phyloP scores from a whole-genome alignment of 768 basidiomycete genomes.

The Hygrocybe coccinea region DNA sequence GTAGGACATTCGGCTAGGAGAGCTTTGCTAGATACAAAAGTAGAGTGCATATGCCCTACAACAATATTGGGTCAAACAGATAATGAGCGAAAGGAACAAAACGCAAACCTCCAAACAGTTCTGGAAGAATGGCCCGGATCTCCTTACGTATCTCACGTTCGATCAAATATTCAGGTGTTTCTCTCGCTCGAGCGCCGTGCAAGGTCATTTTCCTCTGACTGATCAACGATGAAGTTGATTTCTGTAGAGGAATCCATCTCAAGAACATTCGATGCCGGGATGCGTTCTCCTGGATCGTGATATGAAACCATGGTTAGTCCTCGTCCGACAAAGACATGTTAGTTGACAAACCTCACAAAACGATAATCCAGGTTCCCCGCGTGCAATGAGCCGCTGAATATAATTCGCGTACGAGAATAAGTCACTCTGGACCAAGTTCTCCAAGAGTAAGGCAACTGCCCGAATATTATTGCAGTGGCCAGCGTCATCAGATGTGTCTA shows the following conservation, averaged over 20 bases:
- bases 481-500: constrained; percentile 62
- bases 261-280: constrained; percentile 71
- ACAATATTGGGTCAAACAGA: constrained; percentile 5
- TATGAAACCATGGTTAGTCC: constrained; percentile 11
- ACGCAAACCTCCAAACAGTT: constrained; percentile 57
- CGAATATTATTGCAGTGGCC: constrained; percentile 51
- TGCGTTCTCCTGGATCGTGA: constrained; percentile 31
- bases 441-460: constrained; percentile 63
- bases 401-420: constrained; percentile 73
- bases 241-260: constrained; percentile 66
- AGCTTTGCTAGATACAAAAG: constrained; percentile 33
- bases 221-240: constrained; percentile 51
- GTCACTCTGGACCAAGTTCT: constrained; percentile 62
- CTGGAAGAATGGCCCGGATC: constrained; percentile 57
- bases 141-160: constrained; percentile 71
- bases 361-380: constrained; percentile 62
- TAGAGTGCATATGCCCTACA: constrained; percentile 29
- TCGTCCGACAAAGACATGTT: not conserved
- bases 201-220: constrained; percentile 67
- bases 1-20: constrained; percentile 42
- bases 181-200: constrained; percentile 63
- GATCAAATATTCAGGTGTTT: constrained; percentile 63
- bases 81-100: not conserved
- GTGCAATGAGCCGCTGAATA: constrained; percentile 75
- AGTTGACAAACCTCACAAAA: constrained; percentile 43